Percentiles rank a stretch among this genome's conserved stretches.
Conservation (phyloP, 768 basidiomycete species). For the Russula griseocarnosa region DNA sequence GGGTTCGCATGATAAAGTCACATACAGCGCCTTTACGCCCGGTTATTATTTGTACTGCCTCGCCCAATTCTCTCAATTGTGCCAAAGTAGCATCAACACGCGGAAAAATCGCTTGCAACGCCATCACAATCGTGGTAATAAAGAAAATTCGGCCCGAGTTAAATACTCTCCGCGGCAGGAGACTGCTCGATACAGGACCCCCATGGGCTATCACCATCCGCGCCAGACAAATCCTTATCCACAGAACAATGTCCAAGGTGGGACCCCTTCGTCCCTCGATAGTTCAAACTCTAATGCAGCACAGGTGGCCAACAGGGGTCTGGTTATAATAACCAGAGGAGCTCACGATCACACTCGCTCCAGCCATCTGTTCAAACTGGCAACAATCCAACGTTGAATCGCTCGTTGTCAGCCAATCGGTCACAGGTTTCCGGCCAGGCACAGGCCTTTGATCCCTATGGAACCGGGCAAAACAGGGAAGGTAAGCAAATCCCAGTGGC, state of each 20-base stretch:
- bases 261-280: neutral
- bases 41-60: constrained; percentile 13
- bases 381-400: neutral
- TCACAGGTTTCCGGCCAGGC: neutral
- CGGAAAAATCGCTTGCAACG: neutral
- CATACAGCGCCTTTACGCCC: constrained; percentile 10
- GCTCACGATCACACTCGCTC: neutral
- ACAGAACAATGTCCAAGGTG: neutral
- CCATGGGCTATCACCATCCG: neutral
- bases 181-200: neutral
- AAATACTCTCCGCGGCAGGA: constrained; percentile 2
- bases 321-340: neutral
- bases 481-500: neutral
- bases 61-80: constrained; percentile 16
- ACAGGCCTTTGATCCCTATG: neutral
- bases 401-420: neutral
- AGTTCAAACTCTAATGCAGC: neutral
- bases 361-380: neutral
- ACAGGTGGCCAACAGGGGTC: neutral
- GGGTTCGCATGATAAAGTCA: constrained; percentile 6
- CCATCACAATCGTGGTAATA: neutral
- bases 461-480: neutral
- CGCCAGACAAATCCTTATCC: neutral
- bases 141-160: neutral
- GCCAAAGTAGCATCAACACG: constrained; percentile 8